A percentile compares a stretch with the other conserved stretches of the same genome.
Evolutionary conservation across 257 asterid genomes (phyloP).

Genomic region (Salvia hispanica): DNA sequence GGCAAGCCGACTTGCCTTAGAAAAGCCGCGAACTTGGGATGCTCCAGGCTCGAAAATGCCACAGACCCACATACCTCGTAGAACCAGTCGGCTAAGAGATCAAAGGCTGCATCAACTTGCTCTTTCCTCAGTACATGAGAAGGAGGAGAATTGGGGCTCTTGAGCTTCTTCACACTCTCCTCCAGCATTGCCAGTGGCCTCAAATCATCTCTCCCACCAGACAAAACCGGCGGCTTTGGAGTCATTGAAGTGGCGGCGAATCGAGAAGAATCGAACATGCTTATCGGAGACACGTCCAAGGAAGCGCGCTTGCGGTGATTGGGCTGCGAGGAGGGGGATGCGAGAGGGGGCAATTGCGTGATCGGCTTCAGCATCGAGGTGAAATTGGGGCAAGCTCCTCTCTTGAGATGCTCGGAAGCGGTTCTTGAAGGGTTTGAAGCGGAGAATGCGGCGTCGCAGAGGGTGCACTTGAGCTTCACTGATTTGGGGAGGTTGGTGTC

Average conservation of each 20-base stretch:
- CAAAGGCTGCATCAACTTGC: conserved; percentile 60
- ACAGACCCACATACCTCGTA: conserved; percentile 72
- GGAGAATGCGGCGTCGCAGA: conserved; percentile 70
- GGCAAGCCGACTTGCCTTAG: conserved; percentile 79
- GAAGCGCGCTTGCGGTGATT: conserved; percentile 49
- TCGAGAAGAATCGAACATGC: conserved; percentile 45
- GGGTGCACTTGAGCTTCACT: conserved; percentile 78
- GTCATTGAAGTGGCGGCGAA: conserved; percentile 18
- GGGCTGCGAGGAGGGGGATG: conserved; percentile 64
- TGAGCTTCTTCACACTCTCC: conserved; percentile 79
- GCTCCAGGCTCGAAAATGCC: conserved; percentile 66
- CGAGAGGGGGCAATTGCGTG: conserved; percentile 67
- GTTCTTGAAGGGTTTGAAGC: conserved; percentile 90
- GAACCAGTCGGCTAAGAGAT: conserved; percentile 73
- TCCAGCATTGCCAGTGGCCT: conserved; percentile 80
- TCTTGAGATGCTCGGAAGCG: conserved; percentile 80
- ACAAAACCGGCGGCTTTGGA: conserved; percentile 51
- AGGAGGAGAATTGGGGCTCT: conserved; percentile 64
- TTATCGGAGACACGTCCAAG: conserved; percentile 45
- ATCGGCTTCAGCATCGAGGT: conserved; percentile 53
- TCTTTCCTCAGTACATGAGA: conserved; percentile 55
- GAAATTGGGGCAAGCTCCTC: conserved; percentile 82
- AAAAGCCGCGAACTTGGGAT: conserved; percentile 77
- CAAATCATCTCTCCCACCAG: conserved; percentile 86
- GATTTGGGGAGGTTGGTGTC: conserved; percentile 73